phyloP scores from a whole-genome alignment of 768 basidiomycete species.

The Rhizopogon vinicolor region DNA sequence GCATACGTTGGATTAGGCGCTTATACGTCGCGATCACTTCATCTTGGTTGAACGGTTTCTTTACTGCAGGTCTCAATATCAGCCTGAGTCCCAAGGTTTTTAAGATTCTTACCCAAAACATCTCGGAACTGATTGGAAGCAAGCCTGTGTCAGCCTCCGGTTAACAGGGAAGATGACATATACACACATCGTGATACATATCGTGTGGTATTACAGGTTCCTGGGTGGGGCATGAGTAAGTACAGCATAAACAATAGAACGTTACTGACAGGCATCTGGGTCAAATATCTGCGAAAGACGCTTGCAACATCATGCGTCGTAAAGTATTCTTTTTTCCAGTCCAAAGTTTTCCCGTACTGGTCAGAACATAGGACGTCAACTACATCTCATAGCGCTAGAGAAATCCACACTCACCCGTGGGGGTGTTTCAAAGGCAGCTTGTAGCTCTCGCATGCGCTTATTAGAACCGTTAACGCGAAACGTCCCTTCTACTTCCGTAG shows the following conservation, averaged over 20 bases:
- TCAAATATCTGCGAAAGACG: conserved; percentile 92
- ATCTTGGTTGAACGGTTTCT: conserved; percentile 62
- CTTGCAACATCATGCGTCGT: conserved; percentile 98
- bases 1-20: conserved; percentile 77
- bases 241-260: conserved; percentile 1
- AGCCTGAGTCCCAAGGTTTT: not conserved
- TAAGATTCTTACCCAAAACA: conserved; percentile 51
- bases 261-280: conserved; percentile 86
- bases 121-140: conserved; percentile 62
- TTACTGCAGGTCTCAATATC: conserved; percentile 39
- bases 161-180: conserved; percentile 1
- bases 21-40: conserved; percentile 79
- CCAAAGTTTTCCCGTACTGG: conserved; percentile 90
- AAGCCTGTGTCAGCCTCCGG: conserved; percentile 10
- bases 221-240: conserved; percentile 34
- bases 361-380: conserved; percentile 4
- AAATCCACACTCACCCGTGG: conserved; percentile 57
- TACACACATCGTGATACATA: conserved; percentile 80
- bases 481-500: conserved; percentile 88
- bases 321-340: conserved; percentile 83
- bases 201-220: conserved; percentile 93
- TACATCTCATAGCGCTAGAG: too few relatives aligned
- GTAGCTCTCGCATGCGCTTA: conserved; percentile 94
- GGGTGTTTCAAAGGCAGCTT: conserved; percentile 83
- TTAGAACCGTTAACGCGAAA: conserved; percentile 96